Base-by-base conservation (phyloP, 352 stramenopile species). In the Globisporangium okanoganense region DNA sequence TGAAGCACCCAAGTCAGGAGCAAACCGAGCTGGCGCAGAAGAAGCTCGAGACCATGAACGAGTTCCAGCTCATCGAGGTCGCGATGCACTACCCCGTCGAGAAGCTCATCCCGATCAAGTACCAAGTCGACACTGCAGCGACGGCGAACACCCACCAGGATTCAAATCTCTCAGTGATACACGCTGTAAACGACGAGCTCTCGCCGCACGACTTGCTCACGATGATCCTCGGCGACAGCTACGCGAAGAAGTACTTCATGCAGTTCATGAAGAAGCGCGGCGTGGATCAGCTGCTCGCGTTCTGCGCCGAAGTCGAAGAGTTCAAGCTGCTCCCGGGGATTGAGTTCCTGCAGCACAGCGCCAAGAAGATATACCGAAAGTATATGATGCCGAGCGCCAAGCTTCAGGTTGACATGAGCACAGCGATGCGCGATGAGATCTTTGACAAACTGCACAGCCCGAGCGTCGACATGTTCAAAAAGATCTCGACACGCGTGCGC, bases 291-390 rank as follows among this genome's bases (percentile, higher is more conserved):
- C 70, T 83, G 31, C 72, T 92, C n/a, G 82, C 79, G 6, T 89
- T 92, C 47, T 88, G 78, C 35, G 76, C 88, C 50, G 78, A 92
- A 67, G 76, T 92, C 3, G 80, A 90, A 13, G 82, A 92, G 56
- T 92, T 90, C 31, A 92, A 92, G 50, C 56, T 92, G 45, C 55
- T 93, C 10, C 79, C 84, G 4, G 84, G 84, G 29, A 91, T 93
- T 59, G 85, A 94, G 61, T 94, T 85, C 56, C 71, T 94, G 22
- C 85, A 94, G 65, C 85, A 92, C 62, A 87, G 79, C 20, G 85
- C 85, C 60, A 91, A 89, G 67, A 94, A 94, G 65, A 88, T 94
- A 56, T 92, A 89, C 56, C 78, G 81, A 52, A 94, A 94, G 65
- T 94, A 94, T 59, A 87, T 94, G 48, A 69, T 88, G 53, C 80